Evolutionary conservation across 495 filamentous ascomycete species (phyloP), one percentile per base, ranked within the genome.

Genomic region (Daldinia childiae): DNA sequence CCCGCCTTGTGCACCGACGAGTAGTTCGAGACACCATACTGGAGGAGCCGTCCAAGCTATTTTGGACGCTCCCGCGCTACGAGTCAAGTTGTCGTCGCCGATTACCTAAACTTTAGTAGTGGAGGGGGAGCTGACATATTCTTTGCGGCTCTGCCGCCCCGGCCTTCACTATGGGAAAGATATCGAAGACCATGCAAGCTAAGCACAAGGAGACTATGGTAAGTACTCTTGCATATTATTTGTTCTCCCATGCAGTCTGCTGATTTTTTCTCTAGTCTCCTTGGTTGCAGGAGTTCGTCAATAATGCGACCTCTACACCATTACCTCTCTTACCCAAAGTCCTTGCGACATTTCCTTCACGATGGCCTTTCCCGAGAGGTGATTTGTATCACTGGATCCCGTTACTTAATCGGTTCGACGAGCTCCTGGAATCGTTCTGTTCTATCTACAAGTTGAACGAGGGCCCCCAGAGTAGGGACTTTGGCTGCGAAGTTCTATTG

Each of bases 321-420:
- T 80, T 97, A 71, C 86, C 89, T 71, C 86, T 92, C 69, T 86
- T 99, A 73, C 92, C 94, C 62, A 79, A 85, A 62, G 87, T 91
- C 72, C 90, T 99, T 57, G 82, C 84, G 68, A 87, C 86, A 70
- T 98, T 98, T 78, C 93, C 94, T 68, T 87, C 87, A 62, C 85
- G 89, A 87, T 98, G 95, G 96, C 92, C 92, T 27, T 97, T 98
- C 75, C 95, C 94, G n/a, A 87, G 95, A 78, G 96, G 96, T 52
- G 96, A 99, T 74, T 84, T 98, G 48, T 98, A 98, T 75, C 94
- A 99, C 84, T 99, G 96, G 96, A 98, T 98, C 76, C 90, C 92
- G 34, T 86, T 97, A 43, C 83, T 99, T 52, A 95, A 99, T 81
- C 90, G 94, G 66, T 98, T 99, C 79, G 96, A 99, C 80, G 86